Evolutionary conservation across 1,139 yeast species (phyloP).

Genomic region (Pichia sp.): DNA sequence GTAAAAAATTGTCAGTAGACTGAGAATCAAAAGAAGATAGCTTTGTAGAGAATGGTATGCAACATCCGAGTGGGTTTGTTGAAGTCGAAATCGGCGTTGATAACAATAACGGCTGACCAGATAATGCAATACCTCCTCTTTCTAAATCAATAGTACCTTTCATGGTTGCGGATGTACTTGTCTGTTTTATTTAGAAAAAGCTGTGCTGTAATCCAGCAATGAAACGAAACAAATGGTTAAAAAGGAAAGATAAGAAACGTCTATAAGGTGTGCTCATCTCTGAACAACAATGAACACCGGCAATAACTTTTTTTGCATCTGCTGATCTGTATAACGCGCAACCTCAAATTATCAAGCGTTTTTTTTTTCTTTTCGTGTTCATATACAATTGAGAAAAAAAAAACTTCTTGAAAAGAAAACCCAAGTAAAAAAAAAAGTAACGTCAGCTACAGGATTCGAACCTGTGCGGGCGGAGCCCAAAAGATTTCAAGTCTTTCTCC

Average conservation of each 20-base stretch:
- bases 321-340: too few relatives aligned
- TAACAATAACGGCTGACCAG: constrained; percentile 13
- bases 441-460: constrained; percentile 33
- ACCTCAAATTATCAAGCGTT: too few relatives aligned
- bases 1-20: constrained; percentile 13
- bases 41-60: constrained; percentile 15
- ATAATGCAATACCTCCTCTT: constrained; percentile 4
- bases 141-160: constrained; percentile 10
- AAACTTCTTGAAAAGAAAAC: too few relatives aligned
- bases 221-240: too few relatives aligned
- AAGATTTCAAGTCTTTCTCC: constrained; percentile 34
- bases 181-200: too few relatives aligned
- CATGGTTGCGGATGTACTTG: constrained; percentile 4
- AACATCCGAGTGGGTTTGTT: constrained; percentile 12
- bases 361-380: too few relatives aligned
- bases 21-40: constrained; percentile 12
- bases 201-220: background rate
- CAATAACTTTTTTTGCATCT: too few relatives aligned
- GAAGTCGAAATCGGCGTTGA: constrained; percentile 1
- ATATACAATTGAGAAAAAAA: too few relatives aligned
- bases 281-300: too few relatives aligned
- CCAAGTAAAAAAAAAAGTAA: constrained; percentile 13
- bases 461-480: constrained; percentile 34
- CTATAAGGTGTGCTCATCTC: too few relatives aligned
- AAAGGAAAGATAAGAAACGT: too few relatives aligned